Base-by-base conservation (phyloP, 2,329 filamentous ascomycete species). In the Ilyonectria mors-panacis region DNA sequence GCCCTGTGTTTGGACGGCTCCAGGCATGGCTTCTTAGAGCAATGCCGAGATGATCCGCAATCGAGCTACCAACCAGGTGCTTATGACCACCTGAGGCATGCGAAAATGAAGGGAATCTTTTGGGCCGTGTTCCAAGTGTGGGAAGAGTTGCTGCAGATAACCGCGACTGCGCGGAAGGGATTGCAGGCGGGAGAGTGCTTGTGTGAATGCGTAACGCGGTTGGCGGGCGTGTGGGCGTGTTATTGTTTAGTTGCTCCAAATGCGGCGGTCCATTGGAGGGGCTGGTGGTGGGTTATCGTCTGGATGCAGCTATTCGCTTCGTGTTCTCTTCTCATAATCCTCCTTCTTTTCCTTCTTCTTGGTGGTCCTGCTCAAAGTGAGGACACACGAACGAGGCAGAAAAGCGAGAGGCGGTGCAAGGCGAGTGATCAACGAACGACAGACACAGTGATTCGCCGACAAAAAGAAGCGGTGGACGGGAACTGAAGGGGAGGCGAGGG, bases 111-210 rank as follows among this genome's bases (percentile, higher is more conserved):
- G 28, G 4, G 17, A 23, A 39, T 23, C 17, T n/a, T 48, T 35
- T 50, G 13, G 13, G 2, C n/a, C 45, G 4, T 21, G 19, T 51
- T 51, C 13, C 45, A 37, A 28, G 60, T 57, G 61, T 69, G 61
- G 60, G 33, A 45, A 45, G 45, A 59, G 67, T 72, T 68, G 66
- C 72, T 74, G 68, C 66, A 63, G 63, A 68, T 66, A 65, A 63
- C 68, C 70, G 68, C 44, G 21, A 37, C 47, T 33, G 65, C 65
- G 42, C 54, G 60, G 17, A 37, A 21, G 26, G 35, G 26, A 35
- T 48, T 50, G 56, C 30, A 26, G 17, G 35, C 9, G 53, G 35
- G 8, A 3, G 28, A 33, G 28, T 45, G 19, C 13, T 12, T 10
- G 33, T 39, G 54, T 28, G 28, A 53, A 30, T 23, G 42, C 21